Base-by-base conservation (phyloP, 805 yeast species). In the Pachysolen tannophilus region DNA sequence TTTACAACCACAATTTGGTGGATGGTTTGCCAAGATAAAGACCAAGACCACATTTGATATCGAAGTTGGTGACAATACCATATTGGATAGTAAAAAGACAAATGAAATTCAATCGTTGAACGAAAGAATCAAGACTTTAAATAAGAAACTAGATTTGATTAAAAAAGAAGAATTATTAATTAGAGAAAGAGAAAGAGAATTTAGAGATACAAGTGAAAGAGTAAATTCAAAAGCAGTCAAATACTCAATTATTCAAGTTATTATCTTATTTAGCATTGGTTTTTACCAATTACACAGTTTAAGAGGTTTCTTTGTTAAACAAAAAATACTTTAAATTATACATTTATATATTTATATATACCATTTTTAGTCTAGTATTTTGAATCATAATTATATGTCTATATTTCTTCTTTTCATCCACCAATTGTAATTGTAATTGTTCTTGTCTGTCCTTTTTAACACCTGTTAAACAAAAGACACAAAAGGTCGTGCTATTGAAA, bases 271-370 rank as follows among this genome's bases (percentile, higher is more conserved):
- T 8, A 72, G 65, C 11, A 77, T 88, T 7, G 82, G 95, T 48
- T 68, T 67, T 27, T 75, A 83, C 69, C 95, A 87, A 61, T 60
- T 87, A 55, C 68, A 69, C 36, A 87, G 82, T 50, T 69, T 87
- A 60, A 82, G 82, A 60, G 60, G 77, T 28, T 85, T 86, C 72
- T 86, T 86, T 54, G 79, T 84, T 41, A 86, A 85, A 61, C 94
- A 86, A 54, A 87, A 87, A 63, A 74, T 85, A 40, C 78, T 86
- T 14, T 84, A 64, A 58, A 20, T 33, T 29, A 16, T 25, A 26
- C 9, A 19, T 25, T 15, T 16, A 28, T 17, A 17, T 28, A n/a
- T n/a, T n/a, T n/a, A n/a, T n/a, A n/a, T n/a, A n/a, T n/a, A n/a
- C n/a, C n/a, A n/a, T n/a, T n/a, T n/a, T n/a, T n/a, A n/a, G n/a